Base-by-base conservation (phyloP, 805 yeast genomes). In the Ogataea naganishii region DNA sequence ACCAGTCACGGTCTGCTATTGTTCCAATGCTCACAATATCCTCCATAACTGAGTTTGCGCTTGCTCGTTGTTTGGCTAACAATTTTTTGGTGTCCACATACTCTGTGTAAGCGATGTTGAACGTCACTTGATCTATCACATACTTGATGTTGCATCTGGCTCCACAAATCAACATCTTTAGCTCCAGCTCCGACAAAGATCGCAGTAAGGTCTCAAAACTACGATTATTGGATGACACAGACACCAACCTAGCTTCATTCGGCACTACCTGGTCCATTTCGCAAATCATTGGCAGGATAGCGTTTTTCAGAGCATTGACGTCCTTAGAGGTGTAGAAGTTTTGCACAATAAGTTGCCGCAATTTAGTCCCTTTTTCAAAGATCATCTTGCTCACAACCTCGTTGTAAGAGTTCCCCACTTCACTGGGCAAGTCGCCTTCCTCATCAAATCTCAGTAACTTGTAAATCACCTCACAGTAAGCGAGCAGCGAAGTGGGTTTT, bases 81-180 rank as follows among this genome's bases (percentile, higher is more conserved):
- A 63, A 52, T 0, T 46, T 37, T 32, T 68, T 66, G 25, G 75
- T 66, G 2, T 56, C 60, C n/a, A 48, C 46, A 51, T 84, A 89
- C 50, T 89, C 97, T 19, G 75, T 76, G 49, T 76, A 80, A 0
- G 78, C 80, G 34, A 85, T 56, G 40, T 81, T 82, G 53, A 86
- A 77, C 49, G 84, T 88, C 13, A 83, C 67, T n/a, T 64, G 62
- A 10, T 63, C 73, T 15, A 72, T 53, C 14, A 69, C 75, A 18
- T 64, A 64, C 41, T 76, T 80, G 29, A 71, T 62, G 15, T 73
- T 62, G 30, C 78, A 76, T 26, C 96, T 62, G 0, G 94, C 83
- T 0, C 88, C 79, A 24, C 85, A 73, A 5, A 88, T 73, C 10
- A 84, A 55, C 23, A 89, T 46, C 12, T 80, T 69, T 27, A 80